phyloP scores from a whole-genome alignment of 2,329 filamentous ascomycete genomes.

The Nothopassalora personata region DNA sequence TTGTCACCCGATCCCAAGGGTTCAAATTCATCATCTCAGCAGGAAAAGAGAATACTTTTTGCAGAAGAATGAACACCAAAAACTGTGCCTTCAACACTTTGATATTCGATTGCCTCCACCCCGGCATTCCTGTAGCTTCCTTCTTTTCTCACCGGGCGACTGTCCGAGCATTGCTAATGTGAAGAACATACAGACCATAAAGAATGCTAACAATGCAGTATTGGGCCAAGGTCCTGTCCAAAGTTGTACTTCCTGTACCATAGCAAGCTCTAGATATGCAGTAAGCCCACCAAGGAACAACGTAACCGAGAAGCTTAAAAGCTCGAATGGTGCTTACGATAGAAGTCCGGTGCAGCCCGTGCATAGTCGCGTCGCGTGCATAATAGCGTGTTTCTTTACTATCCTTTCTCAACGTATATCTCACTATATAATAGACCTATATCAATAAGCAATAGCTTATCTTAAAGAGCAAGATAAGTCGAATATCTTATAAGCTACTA shows the following conservation, averaged over 20 bases:
- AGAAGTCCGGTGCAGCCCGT: too few species aligned
- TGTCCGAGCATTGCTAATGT: constrained; percentile 11
- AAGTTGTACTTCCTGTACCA: constrained; percentile 3
- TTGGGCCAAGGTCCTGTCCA: constrained; percentile 12
- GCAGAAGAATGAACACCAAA: not conserved
- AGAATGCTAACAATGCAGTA: constrained; percentile 5
- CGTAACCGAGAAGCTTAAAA: constrained; percentile 10
- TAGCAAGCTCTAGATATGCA: constrained; percentile 11
- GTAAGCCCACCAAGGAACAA: constrained; percentile 9
- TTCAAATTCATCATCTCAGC: not conserved
- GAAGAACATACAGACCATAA: constrained; percentile 9
- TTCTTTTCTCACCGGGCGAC: constrained; percentile 11
- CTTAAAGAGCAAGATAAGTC: too few species aligned
- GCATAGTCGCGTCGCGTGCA: too few species aligned
- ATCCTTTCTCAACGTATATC: too few species aligned
- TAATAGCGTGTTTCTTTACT: too few species aligned
- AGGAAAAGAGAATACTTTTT: not conserved
- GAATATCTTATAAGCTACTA: too few species aligned
- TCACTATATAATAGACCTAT: too few species aligned
- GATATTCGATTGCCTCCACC: not conserved
- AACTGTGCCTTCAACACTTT: not conserved
- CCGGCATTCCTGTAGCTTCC: constrained; percentile 5
- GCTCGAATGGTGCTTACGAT: constrained; percentile 11
- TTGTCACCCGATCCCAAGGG: not conserved
- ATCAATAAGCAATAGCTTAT: too few species aligned